A percentile compares a stretch with the other conserved stretches of the same genome.
Evolutionary conservation across 148 eudicot genomes (phyloP).

Genomic region (Heliosperma pusillum): DNA sequence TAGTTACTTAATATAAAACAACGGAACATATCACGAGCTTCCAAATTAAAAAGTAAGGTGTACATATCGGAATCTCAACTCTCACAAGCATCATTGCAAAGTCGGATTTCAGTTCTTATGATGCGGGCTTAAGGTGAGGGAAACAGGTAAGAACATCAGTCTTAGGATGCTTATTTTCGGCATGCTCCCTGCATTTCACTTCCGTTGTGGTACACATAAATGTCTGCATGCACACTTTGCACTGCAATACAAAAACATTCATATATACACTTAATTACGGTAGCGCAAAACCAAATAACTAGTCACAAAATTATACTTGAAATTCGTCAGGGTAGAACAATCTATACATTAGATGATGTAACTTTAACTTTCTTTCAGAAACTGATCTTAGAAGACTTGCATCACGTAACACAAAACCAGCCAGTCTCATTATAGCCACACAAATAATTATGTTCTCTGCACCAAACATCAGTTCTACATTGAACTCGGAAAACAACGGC

Average conservation of each 20-base stretch:
- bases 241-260: constrained; percentile 40
- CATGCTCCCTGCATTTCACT: constrained; percentile 86
- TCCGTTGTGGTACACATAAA: constrained; percentile 84
- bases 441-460: not conserved
- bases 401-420: not conserved
- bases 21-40: not conserved
- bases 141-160: constrained; percentile 55
- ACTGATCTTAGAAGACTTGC: no score
- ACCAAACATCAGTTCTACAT: no score
- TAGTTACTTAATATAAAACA: constrained; percentile 1
- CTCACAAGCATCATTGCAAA: not conserved
- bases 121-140: constrained; percentile 63
- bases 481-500: not conserved
- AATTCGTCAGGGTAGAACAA: no score
- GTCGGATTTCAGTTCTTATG: constrained; percentile 32
- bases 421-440: not conserved
- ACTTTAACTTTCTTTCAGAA: not conserved
- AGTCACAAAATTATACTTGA: no score
- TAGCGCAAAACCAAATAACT: not conserved
- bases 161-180: constrained; percentile 82
- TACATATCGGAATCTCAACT: not conserved
- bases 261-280: not conserved
- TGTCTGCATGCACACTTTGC: constrained; percentile 94
- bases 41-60: not conserved
- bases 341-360: not conserved